phyloP scores from a whole-genome alignment of 2,329 filamentous ascomycete species.

The Fonsecaea erecta region DNA sequence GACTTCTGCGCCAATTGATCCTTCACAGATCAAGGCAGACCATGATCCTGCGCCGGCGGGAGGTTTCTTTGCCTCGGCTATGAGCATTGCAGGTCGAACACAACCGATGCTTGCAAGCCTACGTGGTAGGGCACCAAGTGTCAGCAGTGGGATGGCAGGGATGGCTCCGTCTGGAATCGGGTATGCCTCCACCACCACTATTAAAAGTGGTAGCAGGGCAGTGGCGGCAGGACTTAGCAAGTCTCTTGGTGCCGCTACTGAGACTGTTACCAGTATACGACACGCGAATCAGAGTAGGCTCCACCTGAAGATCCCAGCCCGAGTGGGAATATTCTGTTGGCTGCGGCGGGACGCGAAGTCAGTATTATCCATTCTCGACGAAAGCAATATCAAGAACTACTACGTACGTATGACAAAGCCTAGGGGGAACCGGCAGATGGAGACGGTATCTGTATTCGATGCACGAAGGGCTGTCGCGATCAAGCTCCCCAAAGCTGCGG shows the following conservation, averaged over 20 bases:
- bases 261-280: constrained; percentile 53
- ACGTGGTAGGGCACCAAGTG: constrained; percentile 57
- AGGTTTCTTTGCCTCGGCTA: constrained; percentile 70
- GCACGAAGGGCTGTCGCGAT: constrained; percentile 31
- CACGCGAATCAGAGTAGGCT: constrained; percentile 56
- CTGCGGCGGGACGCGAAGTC: constrained; percentile 47
- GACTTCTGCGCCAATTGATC: constrained; percentile 39
- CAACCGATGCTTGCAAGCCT: constrained; percentile 70
- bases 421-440: constrained; percentile 33
- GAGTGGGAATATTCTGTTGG: constrained; percentile 54
- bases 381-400: constrained; percentile 45
- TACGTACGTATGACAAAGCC: constrained; percentile 38
- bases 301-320: constrained; percentile 47
- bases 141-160: constrained; percentile 50
- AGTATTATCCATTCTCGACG: constrained; percentile 52
- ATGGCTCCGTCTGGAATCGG: constrained; percentile 48
- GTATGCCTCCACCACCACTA: constrained; percentile 52
- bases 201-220: constrained; percentile 52
- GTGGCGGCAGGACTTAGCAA: constrained; percentile 57
- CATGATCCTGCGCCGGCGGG: constrained; percentile 50
- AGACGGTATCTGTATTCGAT: constrained; percentile 47
- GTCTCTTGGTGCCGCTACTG: constrained; percentile 55
- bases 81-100: constrained; percentile 66
- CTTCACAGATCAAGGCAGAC: constrained; percentile 44
- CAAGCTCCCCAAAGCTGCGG: constrained; percentile 28